Evolutionary conservation across 805 yeast genomes (phyloP), one percentile per base, ranked within the genome.

Genomic region (Candida fluviatilis): DNA sequence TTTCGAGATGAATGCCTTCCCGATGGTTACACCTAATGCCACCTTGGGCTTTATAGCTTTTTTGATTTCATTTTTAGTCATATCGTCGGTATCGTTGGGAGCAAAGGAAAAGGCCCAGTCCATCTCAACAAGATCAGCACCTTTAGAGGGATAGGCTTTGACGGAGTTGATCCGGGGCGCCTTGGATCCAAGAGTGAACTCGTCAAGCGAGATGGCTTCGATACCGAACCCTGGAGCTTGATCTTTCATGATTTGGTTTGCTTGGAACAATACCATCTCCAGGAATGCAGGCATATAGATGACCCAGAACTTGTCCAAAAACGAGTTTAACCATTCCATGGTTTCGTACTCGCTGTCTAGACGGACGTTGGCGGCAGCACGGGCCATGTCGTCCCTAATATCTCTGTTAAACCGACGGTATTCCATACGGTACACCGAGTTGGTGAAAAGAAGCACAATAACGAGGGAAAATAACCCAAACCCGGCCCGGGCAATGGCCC

Each of bases 201-300:
- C 84, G 44, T 84, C 89, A 49, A 85, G 64, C 4, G 84, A 69
- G 36, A 85, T 56, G 4, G 80, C 82, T 41, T 84, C 90, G 52
- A 85, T 84, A 56, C 93, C 93, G 51, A 78, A 80, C 18, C 95
- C 95, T 11, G 95, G 91, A 4, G 84, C 87, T 44, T 79, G 77
- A 52, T 78, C 89, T 34, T 78, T 76, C 54, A 85, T 62, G 13
- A 74, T 68, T 17, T 77, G 80, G 50, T 83, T 84, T n/a, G 87
- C 84, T 51, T 74, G 76, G 35, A 73, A 75, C 58, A 78, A 71
- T 17, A 85, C 95, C 61, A 78, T 80, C 48, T 83, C 87, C 5
- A 89, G 80, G 36, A 85, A 66, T 1, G 85, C 88, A 23, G 93
- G 91, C 95, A 85, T 85, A 52, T 85, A 85, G 43, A 85, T 83